These are phyloP conservation scores for Pythium periplocum DNA, from an alignment of 352 stramenopile genomes.

Conservation along the genomic window DNA sequence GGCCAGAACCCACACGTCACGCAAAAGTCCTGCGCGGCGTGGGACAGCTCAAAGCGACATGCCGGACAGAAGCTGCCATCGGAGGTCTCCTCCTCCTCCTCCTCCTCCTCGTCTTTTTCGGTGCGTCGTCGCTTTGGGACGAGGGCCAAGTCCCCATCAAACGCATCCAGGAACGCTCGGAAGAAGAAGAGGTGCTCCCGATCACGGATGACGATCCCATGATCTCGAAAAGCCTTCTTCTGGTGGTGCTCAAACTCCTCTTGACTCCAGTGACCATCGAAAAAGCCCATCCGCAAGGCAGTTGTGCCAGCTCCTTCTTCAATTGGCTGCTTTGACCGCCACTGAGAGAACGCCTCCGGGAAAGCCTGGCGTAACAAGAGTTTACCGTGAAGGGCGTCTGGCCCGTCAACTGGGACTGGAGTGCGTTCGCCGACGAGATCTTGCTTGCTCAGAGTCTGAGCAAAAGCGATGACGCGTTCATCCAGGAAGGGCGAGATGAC, in stretches of 20 bases:
- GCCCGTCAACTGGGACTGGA: slow-evolving; percentile 45
- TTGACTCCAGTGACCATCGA: slow-evolving; percentile 35
- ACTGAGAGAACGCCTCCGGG: slow-evolving; percentile 76
- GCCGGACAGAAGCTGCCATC: slow-evolving; percentile 23
- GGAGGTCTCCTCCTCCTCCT: slow-evolving; percentile 3
- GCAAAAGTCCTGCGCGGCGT: slow-evolving; percentile 46
- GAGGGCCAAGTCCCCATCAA: slow-evolving; percentile 35
- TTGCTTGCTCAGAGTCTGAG: slow-evolving; percentile 40
- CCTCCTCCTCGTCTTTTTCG: not conserved
- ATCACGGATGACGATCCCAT: slow-evolving; percentile 59
- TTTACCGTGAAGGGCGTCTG: slow-evolving; percentile 58
- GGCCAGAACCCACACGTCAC: slow-evolving; percentile 70
- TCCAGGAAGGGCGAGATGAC: slow-evolving; percentile 81
- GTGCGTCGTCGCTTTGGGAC: slow-evolving; percentile 26
- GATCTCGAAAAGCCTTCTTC: slow-evolving; percentile 19
- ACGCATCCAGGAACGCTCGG: slow-evolving; percentile 49
- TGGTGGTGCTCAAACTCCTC: slow-evolving; percentile 38
- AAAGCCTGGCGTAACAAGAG: slow-evolving; percentile 83
- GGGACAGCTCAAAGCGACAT: slow-evolving; percentile 39
- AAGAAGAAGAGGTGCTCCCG: slow-evolving; percentile 71
- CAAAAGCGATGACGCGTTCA: slow-evolving; percentile 59
- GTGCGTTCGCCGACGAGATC: slow-evolving; percentile 65
- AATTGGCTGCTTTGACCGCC: slow-evolving; percentile 86
- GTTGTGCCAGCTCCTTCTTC: slow-evolving; percentile 79
- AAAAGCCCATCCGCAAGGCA: slow-evolving; percentile 54